phyloP scores from a whole-genome alignment of 768 basidiomycete species.

The Boletus rubescentipes region DNA sequence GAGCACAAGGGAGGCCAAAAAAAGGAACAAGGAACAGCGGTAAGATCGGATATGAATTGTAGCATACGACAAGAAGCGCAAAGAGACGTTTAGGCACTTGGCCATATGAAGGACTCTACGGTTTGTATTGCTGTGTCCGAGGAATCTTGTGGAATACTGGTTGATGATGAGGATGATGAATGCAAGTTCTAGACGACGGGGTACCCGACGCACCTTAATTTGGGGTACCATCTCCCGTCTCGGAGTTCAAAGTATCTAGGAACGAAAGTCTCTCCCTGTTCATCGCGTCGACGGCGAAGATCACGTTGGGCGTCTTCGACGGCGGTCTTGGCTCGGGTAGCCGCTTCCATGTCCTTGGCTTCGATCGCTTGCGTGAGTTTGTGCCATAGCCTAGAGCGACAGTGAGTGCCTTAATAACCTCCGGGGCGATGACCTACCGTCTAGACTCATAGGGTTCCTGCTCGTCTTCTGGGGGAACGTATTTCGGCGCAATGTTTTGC shows the following conservation, averaged over 20 bases:
- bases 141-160: conserved; percentile 65
- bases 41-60: conserved; percentile 21
- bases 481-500: conserved; percentile 72
- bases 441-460: conserved; percentile 92
- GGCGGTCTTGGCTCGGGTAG: conserved; percentile 83
- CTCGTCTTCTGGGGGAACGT: conserved; percentile 79
- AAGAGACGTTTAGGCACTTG: conserved; percentile 17
- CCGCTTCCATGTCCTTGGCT: conserved; percentile 89
- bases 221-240: conserved; percentile 83
- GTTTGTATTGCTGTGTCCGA: conserved; percentile 61
- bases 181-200: not conserved
- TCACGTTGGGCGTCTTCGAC: conserved; percentile 95
- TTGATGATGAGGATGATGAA: not conserved
- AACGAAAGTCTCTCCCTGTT: conserved; percentile 63
- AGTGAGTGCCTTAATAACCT: not conserved
- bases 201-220: conserved; percentile 59
- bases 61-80: not conserved
- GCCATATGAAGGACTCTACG: conserved; percentile 82
- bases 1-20: conserved; percentile 9
- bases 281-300: conserved; percentile 68
- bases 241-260: conserved; percentile 78
- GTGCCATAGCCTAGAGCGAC: conserved; percentile 56
- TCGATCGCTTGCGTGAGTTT: conserved; percentile 83
- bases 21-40: not conserved
- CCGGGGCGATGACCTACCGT: conserved; percentile 44